A percentile compares a stretch with the other conserved stretches of the same genome.
These are phyloP conservation scores for Mortierella sp. DNA, from an alignment of 371 early-diverging fungal genomes.

Conservation along the genomic window DNA sequence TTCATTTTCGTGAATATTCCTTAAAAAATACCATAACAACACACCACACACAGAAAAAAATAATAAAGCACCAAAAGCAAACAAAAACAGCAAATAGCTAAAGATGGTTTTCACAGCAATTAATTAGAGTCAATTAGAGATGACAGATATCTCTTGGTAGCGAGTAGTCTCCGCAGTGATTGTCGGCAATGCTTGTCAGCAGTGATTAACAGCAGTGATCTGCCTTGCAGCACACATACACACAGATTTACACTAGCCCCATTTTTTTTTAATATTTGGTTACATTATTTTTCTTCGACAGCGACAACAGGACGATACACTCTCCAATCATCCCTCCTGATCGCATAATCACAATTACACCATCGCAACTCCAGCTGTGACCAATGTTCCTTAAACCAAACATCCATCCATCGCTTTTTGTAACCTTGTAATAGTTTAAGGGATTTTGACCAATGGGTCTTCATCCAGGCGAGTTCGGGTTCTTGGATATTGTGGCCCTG, in stretches of 20 bases:
- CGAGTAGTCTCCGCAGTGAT: no score
- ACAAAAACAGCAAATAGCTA: background rate
- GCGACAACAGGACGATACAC: background rate
- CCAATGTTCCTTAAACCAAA: background rate
- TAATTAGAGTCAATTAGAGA: no score
- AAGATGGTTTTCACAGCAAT: no score
- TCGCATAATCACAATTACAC: background rate
- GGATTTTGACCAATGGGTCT: constrained; percentile 1
- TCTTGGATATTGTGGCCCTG: constrained; percentile 13
- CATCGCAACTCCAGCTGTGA: background rate
- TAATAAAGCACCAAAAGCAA: background rate
- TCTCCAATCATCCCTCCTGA: background rate
- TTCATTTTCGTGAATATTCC: background rate
- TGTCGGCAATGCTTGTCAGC: no score
- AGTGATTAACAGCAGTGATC: no score
- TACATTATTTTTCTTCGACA: background rate
- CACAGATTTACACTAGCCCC: no score
- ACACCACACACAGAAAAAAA: background rate
- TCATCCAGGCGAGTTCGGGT: constrained; percentile 30
- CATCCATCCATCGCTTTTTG: background rate
- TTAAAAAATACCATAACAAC: background rate
- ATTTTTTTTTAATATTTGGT: no score
- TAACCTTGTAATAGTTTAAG: background rate
- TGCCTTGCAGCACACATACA: no score
- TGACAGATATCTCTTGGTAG: no score